These are phyloP conservation scores for Aspergillus sp. DNA, from an alignment of 2,329 filamentous ascomycete genomes.

Conservation along the genomic window DNA sequence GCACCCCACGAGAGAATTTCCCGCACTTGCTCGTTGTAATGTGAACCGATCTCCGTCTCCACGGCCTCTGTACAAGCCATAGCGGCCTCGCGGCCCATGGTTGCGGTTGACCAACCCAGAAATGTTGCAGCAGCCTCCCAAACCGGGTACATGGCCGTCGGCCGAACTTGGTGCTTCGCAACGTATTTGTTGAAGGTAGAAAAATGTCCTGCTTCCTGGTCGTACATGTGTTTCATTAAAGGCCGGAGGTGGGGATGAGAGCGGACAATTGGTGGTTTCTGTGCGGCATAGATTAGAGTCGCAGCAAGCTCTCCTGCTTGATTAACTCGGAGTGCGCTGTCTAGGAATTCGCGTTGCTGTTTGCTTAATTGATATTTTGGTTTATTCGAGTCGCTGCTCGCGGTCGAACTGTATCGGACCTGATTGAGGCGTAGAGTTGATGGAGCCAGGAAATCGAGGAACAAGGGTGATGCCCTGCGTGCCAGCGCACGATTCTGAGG, in stretches of 20 bases:
- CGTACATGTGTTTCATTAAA: slow-evolving; percentile 96
- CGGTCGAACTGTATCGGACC: slow-evolving; percentile 19
- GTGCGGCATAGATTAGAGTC: slow-evolving; percentile 83
- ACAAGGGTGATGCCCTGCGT: slow-evolving; percentile 14
- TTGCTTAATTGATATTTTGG: slow-evolving; percentile 52
- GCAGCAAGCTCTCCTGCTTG: slow-evolving; percentile 97
- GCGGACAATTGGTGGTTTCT: slow-evolving; percentile 71
- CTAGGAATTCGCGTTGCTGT: slow-evolving; percentile 65
- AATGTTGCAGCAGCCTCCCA: slow-evolving; percentile 75
- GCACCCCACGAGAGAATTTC: slow-evolving; percentile 71
- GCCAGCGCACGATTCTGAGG: neutral
- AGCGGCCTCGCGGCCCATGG: slow-evolving; percentile 84
- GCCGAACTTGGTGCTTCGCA: slow-evolving; percentile 78
- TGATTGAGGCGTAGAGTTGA: slow-evolving; percentile 17
- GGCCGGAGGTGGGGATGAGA: slow-evolving; percentile 80
- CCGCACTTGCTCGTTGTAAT: slow-evolving; percentile 90
- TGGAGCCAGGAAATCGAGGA: slow-evolving; percentile 32
- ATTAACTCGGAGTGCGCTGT: slow-evolving; percentile 82
- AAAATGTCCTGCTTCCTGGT: slow-evolving; percentile 86
- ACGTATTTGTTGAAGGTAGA: slow-evolving; percentile 75
- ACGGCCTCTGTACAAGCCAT: slow-evolving; percentile 99
- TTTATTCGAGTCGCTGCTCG: slow-evolving; percentile 13
- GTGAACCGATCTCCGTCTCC: slow-evolving; percentile 92
- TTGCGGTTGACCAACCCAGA: slow-evolving; percentile 79
- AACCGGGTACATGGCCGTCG: slow-evolving; percentile 83